Base-by-base conservation (phyloP, 1,139 yeast genomes). In the Candida mesenterica region DNA sequence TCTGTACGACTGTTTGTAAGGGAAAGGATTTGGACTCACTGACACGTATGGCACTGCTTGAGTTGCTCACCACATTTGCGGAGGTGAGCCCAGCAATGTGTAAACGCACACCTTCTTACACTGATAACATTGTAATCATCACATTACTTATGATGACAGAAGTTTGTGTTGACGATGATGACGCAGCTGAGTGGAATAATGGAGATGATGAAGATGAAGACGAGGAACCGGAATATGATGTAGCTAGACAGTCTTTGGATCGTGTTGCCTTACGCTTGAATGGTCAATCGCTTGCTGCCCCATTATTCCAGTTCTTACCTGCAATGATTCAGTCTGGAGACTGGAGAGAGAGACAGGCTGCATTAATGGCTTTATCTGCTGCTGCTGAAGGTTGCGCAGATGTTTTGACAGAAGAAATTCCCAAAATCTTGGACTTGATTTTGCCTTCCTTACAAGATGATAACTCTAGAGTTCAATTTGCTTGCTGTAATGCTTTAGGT, bases 371-470 rank as follows among this genome's bases (percentile, higher is more conserved):
- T 0, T 68, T 92, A 30, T 88, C 97, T 1, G 83, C 96, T 7
- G 96, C 96, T 18, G 97, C 97, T 26, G 98, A 92, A 66, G 98
- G 98, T 32, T 92, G 97, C 62, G 77, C 89, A 36, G 97, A 89
- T 49, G 90, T 86, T 13, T 73, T 92, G 62, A 83, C 86, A 40
- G 70, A 77, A 28, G 96, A 89, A 58, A 83, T 89, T 37, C 88
- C 89, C 41, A 79, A 77, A 52, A 78, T 92, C 31, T 67, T 92
- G 47, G 95, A 87, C 49, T 71, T 92, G 77, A 81, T 92, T 30
- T 61, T 89, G 48, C 97, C 97, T 3, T 68, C 85, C 14, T 72
- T 92, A 42, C 69, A 79, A 33, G 97, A 92, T 59, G 75, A 75
- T 4, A 97, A 92, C 52, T 82, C 96, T 45, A 78, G 98, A 59